A percentile compares a stretch with the other conserved stretches of the same genome.
phyloP scores from a whole-genome alignment of 2,329 filamentous ascomycete genomes.

The Lasiodiplodia theobromae region DNA sequence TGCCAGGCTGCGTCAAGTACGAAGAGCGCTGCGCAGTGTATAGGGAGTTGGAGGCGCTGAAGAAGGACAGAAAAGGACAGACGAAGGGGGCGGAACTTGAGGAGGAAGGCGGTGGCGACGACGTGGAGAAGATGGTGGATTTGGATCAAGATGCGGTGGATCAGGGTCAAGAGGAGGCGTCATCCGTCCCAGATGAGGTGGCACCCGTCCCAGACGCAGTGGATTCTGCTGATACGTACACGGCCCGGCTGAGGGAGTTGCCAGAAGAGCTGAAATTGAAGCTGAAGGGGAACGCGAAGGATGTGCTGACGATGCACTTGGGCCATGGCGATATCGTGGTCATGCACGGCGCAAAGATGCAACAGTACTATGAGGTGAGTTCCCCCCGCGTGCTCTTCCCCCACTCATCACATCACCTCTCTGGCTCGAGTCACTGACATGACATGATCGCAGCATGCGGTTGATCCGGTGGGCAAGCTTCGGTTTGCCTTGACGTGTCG shows the following conservation, averaged over 20 bases:
- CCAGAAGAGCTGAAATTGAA: constrained; percentile 48
- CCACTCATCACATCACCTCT: no score
- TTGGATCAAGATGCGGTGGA: no score
- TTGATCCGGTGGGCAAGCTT: constrained; percentile 58
- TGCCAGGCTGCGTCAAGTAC: constrained; percentile 44
- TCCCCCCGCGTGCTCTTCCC: no score
- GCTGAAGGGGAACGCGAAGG: constrained; percentile 38
- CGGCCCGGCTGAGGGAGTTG: constrained; percentile 40
- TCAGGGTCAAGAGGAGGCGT: no score
- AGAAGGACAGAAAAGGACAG: constrained; percentile 30
- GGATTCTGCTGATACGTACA: constrained; percentile 32
- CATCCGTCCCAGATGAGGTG: no score
- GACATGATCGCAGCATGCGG: constrained; percentile 52
- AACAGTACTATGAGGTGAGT: constrained; percentile 61
- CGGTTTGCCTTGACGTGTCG: constrained; percentile 66
- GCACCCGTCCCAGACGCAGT: no score
- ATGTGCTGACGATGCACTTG: constrained; percentile 56
- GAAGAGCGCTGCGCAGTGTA: constrained; percentile 44
- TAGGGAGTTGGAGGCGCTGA: constrained; percentile 38
- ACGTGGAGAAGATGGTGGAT: neutral
- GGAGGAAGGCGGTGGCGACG: neutral
- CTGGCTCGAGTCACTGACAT: neutral
- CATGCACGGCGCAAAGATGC: constrained; percentile 68
- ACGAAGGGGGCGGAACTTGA: no score
- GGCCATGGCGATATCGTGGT: constrained; percentile 70